Conservation (phyloP, 495 filamentous ascomycete genomes). For the Neurospora sp. region DNA sequence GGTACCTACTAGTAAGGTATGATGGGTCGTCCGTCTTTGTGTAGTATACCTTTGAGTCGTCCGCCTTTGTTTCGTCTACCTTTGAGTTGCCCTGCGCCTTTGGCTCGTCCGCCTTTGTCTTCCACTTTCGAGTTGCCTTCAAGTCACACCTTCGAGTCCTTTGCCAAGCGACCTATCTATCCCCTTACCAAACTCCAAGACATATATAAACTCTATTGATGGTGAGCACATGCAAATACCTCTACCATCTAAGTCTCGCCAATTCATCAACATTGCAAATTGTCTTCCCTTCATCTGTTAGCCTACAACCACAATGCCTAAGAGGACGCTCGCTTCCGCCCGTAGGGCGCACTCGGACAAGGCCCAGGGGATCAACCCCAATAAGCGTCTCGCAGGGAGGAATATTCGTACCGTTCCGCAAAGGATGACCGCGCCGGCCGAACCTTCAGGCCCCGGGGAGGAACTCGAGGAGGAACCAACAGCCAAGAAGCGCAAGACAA, state of each 20-base stretch:
- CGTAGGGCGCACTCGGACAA: neutral
- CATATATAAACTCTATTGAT: neutral
- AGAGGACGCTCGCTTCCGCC: neutral
- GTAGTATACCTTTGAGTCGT: neutral
- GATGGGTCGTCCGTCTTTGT: neutral
- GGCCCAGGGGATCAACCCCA: neutral
- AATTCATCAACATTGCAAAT: neutral
- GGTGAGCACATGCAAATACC: neutral
- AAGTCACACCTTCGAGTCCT: neutral
- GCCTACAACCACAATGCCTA: neutral
- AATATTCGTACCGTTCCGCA: neutral
- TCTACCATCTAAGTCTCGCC: neutral
- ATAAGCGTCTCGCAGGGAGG: neutral
- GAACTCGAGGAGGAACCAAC: neutral
- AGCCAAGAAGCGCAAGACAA: neutral
- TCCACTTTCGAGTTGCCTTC: neutral
- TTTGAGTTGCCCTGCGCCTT: neutral
- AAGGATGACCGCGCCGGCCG: neutral
- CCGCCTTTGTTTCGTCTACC: neutral
- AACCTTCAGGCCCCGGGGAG: neutral
- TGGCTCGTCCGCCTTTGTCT: neutral
- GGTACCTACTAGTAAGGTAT: no score
- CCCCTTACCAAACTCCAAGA: neutral
- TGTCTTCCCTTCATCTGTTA: neutral
- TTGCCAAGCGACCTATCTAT: neutral